A percentile compares a stretch with the other conserved stretches of the same genome.
These are phyloP conservation scores for Aquanectria penicillioides DNA, from an alignment of 2,329 filamentous ascomycete species.

Conservation along the genomic window DNA sequence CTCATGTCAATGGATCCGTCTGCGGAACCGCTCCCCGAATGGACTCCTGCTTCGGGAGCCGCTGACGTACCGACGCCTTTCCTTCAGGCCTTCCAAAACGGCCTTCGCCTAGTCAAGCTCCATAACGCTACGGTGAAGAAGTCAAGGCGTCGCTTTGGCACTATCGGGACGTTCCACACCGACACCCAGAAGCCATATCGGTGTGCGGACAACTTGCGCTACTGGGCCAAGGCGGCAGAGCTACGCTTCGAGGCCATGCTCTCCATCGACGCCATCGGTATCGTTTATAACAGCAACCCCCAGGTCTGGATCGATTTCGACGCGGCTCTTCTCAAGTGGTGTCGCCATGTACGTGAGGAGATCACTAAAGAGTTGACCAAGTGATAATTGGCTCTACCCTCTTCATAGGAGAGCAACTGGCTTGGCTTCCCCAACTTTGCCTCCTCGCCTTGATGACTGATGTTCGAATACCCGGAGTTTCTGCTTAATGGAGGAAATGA, in stretches of 20 bases:
- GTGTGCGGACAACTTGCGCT: slow-evolving; percentile 90
- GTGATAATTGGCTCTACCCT: slow-evolving; percentile 44
- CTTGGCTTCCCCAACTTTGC: slow-evolving; percentile 6
- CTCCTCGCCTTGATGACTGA: slow-evolving; percentile 38
- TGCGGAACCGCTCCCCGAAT: slow-evolving; percentile 71
- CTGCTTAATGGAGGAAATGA: slow-evolving; percentile 27
- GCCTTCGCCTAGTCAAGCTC: slow-evolving; percentile 82
- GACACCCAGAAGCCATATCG: slow-evolving; percentile 96
- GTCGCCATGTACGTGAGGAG: slow-evolving; percentile 82
- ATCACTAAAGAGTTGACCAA: slow-evolving; percentile 72
- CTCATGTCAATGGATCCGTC: slow-evolving; percentile 77
- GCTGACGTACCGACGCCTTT: slow-evolving; percentile 75
- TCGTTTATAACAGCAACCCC: slow-evolving; percentile 78
- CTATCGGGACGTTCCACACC: slow-evolving; percentile 89
- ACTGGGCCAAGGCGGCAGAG: slow-evolving; percentile 96
- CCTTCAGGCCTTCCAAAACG: slow-evolving; percentile 78
- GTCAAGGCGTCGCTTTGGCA: slow-evolving; percentile 86
- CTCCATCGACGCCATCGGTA: slow-evolving; percentile 83
- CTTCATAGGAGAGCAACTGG: slow-evolving; percentile 14
- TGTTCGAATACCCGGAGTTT: slow-evolving; percentile 40
- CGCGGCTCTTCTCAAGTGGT: slow-evolving; percentile 84
- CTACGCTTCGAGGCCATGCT: slow-evolving; percentile 90
- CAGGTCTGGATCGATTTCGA: slow-evolving; percentile 86
- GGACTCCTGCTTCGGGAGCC: slow-evolving; percentile 61
- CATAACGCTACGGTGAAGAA: slow-evolving; percentile 91